A percentile compares a stretch with the other conserved stretches of the same genome.
Conservation (phyloP, 208 protist species). For the Leishmania mexicana region DNA sequence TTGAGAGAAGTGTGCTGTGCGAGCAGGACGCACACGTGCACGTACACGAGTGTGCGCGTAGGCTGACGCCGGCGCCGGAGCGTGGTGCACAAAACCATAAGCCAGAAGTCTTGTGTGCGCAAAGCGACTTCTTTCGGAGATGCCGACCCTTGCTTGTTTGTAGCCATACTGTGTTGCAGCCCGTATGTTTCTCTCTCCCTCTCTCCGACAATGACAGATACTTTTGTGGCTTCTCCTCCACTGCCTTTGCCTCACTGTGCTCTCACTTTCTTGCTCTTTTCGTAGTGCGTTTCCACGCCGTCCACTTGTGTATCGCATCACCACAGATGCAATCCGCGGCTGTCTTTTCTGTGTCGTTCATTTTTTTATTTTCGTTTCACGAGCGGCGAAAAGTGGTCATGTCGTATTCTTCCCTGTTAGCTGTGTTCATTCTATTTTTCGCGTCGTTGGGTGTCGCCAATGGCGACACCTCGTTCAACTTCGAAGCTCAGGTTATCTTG, state of each 20-base stretch:
- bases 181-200: background rate
- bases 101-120: background rate
- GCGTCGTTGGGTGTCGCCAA: background rate
- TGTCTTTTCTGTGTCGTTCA: background rate
- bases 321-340: background rate
- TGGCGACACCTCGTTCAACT: slow-evolving; percentile 32
- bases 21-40: background rate
- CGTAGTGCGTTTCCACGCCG: background rate
- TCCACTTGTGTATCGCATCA: background rate
- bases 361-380: background rate
- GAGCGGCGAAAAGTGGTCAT: background rate
- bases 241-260: background rate
- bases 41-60: background rate
- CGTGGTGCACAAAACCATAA: background rate
- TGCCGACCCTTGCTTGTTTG: background rate
- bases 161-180: background rate
- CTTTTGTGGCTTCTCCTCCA: background rate
- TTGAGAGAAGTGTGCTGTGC: background rate
- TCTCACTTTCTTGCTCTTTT: background rate
- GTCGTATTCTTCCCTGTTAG: background rate
- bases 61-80: background rate
- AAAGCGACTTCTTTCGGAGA: background rate
- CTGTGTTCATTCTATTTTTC: background rate
- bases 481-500: slow-evolving; percentile 47
- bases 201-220: background rate